Base-by-base conservation (phyloP, 2,329 filamentous ascomycete species). In the Cordyceps cicadae region DNA sequence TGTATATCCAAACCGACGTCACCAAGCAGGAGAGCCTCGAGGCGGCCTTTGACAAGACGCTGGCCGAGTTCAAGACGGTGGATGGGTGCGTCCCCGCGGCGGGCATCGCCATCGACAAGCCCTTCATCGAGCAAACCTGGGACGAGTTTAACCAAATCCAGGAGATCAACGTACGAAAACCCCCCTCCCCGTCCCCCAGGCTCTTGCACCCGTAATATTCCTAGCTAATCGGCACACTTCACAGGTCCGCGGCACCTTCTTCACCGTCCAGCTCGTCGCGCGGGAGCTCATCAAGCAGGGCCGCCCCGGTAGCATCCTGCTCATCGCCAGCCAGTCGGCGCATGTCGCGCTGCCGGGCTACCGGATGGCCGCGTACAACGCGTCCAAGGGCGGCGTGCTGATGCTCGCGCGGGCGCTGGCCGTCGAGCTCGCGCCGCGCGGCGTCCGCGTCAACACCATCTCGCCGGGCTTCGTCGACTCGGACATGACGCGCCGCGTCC, bases 71-170 rank as follows among this genome's bases (percentile, higher is more conserved):
- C 24, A 65, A 63, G 0, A 62, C 68, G 0, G 66, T 74, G 5
- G 67, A 73, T 37, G 71, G 71, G 0, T 64, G 66, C 34, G 70
- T 74, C 0, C 70, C 71, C 6, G 68, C 71, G 9, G 74, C 74
- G 1, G 76, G 75, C 2, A 73, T 77, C 48, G 74, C 72, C 7
- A 71, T 76, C 32, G 75, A 77, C 61, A 77, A 77, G 64, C 75
- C 76, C 0, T 78, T 78, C 59, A 54, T 76, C 1, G 74, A 77
- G 0, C 75, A 77, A 54, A 75, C 73, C 0, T 77, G 74, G 74
- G 72, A 74, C 2, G 75, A 78, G 53, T 73, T 73, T 14, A 71
- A 67, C 11, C 67, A 69, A 3, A 73, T 77, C 29, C 72, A 75
- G 46, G 72, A 76, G 0, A 73, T 77, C 37, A 78, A 78, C 60